Conservation (phyloP, 257 asterid species). For the Nicotiana benthamiana region DNA sequence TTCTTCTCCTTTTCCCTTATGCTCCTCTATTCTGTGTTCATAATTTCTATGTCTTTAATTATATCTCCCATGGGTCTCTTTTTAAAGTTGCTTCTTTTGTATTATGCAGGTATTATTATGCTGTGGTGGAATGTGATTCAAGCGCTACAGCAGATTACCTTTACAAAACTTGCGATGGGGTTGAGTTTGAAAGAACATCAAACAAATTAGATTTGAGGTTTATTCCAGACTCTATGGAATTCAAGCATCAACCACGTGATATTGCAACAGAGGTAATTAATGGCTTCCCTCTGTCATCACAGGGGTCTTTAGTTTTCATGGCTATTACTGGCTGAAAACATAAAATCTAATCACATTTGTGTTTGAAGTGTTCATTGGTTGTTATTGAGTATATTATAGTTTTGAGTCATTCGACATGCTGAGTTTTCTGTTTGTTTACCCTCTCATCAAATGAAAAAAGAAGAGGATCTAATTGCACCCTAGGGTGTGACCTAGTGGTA, state of each 20-base stretch:
- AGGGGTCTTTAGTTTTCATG: too few relatives aligned
- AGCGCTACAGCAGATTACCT: too few relatives aligned
- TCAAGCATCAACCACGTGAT: too few relatives aligned
- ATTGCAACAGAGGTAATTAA: too few relatives aligned
- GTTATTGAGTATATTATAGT: not conserved
- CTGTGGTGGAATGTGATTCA: slow-evolving; percentile 18
- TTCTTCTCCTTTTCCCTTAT: not conserved
- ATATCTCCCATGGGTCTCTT: not conserved
- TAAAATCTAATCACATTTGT: not conserved
- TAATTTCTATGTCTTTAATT: not conserved
- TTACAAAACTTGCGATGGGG: not conserved
- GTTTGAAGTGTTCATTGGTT: not conserved
- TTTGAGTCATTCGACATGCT: too few relatives aligned
- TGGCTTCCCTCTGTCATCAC: too few relatives aligned
- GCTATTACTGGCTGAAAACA: not conserved
- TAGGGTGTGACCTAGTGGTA: too few relatives aligned
- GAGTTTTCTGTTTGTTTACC: not conserved
- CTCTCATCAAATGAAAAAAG: not conserved
- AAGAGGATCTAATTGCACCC: not conserved
- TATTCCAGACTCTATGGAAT: too few relatives aligned
- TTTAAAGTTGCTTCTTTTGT: not conserved
- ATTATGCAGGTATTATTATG: slow-evolving; percentile 65
- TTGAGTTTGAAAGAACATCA: too few relatives aligned
- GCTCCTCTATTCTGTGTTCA: not conserved
- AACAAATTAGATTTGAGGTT: too few relatives aligned